Conservation (phyloP, 352 stramenopile species). For the Pythium plurisporium region DNA sequence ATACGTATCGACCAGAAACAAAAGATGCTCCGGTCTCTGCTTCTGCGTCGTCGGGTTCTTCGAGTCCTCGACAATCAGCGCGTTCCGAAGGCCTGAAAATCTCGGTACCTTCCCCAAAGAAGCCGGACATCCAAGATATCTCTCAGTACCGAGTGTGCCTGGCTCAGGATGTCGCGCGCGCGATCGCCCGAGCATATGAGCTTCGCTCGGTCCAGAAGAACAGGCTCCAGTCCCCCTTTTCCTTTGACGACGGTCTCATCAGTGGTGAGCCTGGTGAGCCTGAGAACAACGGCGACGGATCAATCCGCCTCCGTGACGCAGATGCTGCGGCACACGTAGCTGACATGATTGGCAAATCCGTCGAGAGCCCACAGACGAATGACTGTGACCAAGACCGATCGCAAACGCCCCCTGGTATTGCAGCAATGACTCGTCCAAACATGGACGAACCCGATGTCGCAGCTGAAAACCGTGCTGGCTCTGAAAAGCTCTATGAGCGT, state of each 20-base stretch:
- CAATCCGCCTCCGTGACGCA: background rate
- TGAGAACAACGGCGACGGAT: conserved; percentile 42
- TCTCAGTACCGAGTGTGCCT: conserved; percentile 25
- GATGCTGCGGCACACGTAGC: background rate
- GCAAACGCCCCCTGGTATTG: background rate
- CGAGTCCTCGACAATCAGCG: background rate
- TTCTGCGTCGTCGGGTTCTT: background rate
- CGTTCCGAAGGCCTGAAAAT: conserved; percentile 11
- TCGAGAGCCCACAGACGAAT: conserved; percentile 18
- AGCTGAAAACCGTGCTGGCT: too few relatives aligned
- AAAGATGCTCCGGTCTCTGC: background rate
- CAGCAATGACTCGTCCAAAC: background rate
- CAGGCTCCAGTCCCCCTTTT: conserved; percentile 6
- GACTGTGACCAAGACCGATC: conserved; percentile 17
- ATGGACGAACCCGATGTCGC: background rate
- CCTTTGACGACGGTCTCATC: background rate
- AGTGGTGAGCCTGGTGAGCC: conserved; percentile 27
- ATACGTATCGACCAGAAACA: background rate
- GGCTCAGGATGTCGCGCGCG: conserved; percentile 39
- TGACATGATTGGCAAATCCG: background rate
- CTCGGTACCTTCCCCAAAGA: conserved; percentile 6
- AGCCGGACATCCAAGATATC: conserved; percentile 12
- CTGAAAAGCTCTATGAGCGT: too few relatives aligned
- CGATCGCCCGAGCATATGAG: conserved; percentile 32
- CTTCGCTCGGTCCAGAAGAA: conserved; percentile 14